phyloP scores from a whole-genome alignment of 2,329 filamentous ascomycete species.

The Fusarium clavum region DNA sequence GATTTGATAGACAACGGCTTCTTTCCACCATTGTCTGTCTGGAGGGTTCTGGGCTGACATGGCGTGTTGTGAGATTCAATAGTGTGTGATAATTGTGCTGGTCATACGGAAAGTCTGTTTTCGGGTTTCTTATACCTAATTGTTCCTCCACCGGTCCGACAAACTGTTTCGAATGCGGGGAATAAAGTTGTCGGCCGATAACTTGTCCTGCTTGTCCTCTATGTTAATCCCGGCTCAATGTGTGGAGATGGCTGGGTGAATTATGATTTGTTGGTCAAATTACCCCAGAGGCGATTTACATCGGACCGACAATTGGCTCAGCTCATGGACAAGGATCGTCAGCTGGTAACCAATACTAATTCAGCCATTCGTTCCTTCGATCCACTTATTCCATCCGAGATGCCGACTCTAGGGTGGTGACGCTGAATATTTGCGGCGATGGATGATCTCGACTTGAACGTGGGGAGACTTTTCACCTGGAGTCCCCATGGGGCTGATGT shows the following conservation, averaged over 20 bases:
- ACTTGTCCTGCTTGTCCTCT: no score
- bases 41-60: constrained; percentile 14
- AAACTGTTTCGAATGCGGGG: not conserved
- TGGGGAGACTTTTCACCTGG: not conserved
- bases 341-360: constrained; percentile 1
- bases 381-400: not conserved
- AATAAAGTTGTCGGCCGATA: not conserved
- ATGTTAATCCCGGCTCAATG: not conserved
- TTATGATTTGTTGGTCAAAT: constrained; percentile 15
- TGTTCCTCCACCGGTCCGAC: not conserved
- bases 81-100: not conserved
- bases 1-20: constrained; percentile 48
- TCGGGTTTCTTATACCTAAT: not conserved
- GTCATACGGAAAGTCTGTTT: not conserved
- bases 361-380: constrained; percentile 11
- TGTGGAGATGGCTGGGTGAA: constrained; percentile 8
- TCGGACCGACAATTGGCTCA: constrained; percentile 7
- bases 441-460: not conserved
- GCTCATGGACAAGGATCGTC: not conserved
- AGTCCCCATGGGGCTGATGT: not conserved
- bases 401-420: not conserved
- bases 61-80: not conserved
- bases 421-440: not conserved
- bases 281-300: not conserved
- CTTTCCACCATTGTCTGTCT: constrained; percentile 39